phyloP scores from a whole-genome alignment of 2,329 filamentous ascomycete species.

The Fusarium abutilonis region DNA sequence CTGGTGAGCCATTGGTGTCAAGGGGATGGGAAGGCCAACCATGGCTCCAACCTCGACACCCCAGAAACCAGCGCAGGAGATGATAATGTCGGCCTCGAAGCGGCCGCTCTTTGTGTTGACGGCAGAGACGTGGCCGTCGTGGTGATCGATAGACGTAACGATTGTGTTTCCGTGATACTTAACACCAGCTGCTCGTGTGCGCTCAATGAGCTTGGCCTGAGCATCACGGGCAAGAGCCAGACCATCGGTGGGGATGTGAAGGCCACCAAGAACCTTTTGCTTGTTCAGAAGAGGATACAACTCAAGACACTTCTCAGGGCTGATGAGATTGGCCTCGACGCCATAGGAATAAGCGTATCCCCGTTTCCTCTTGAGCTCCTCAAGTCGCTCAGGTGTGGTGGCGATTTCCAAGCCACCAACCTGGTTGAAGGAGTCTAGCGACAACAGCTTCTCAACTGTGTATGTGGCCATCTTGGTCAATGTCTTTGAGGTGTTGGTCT shows the following conservation, averaged over 20 bases:
- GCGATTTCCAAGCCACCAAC: constrained; percentile 71
- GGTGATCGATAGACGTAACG: constrained; percentile 66
- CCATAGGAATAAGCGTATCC: constrained; percentile 71
- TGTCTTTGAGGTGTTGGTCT: constrained; percentile 67
- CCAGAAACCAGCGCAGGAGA: constrained; percentile 74
- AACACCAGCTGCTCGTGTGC: constrained; percentile 67
- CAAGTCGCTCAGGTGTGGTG: constrained; percentile 65
- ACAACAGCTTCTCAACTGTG: constrained; percentile 68
- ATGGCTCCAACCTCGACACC: constrained; percentile 72
- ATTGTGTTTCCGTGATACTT: constrained; percentile 64
- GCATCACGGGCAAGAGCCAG: constrained; percentile 69
- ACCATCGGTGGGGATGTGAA: constrained; percentile 69
- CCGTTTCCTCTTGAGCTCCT: constrained; percentile 70
- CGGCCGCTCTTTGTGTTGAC: constrained; percentile 60
- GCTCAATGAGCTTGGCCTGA: constrained; percentile 68
- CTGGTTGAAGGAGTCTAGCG: constrained; percentile 69
- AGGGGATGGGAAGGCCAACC: constrained; percentile 65
- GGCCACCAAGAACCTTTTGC: constrained; percentile 64
- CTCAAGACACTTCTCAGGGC: constrained; percentile 60
- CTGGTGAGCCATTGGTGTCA: constrained; percentile 70
- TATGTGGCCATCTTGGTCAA: constrained; percentile 69
- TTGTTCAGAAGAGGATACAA: constrained; percentile 65
- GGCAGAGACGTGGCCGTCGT: constrained; percentile 62
- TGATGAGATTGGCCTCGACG: constrained; percentile 63
- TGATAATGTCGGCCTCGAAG: constrained; percentile 67